Conservation (phyloP, 192 early-diverging fungal genomes). For the Glomus cerebriforme region DNA sequence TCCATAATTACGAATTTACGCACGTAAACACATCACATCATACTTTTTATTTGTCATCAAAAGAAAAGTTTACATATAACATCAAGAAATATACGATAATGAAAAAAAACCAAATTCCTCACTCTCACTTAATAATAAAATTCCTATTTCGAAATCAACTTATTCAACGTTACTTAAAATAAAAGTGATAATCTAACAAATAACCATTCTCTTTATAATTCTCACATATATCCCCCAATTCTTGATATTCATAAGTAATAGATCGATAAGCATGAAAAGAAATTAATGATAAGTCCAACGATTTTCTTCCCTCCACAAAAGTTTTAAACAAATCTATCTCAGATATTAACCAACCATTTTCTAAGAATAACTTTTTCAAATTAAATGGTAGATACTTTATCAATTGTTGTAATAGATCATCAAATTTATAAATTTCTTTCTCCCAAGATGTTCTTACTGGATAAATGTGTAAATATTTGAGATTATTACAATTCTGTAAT, state of each 20-base stretch:
- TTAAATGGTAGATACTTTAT: neutral
- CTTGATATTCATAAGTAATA: neutral
- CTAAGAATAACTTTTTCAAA: neutral
- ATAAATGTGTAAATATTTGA: neutral
- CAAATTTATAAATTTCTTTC: neutral
- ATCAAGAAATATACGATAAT: no score
- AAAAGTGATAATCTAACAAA: neutral
- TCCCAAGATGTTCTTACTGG: neutral
- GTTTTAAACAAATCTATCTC: neutral
- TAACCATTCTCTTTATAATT: neutral
- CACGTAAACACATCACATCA: no score
- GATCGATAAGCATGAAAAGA: neutral
- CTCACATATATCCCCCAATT: neutral
- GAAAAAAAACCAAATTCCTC: no score
- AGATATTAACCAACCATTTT: neutral
- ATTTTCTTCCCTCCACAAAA: neutral
- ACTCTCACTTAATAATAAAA: no score
- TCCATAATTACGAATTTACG: no score
- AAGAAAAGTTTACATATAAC: no score
- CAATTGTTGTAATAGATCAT: neutral
- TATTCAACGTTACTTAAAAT: neutral
- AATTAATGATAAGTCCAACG: neutral
- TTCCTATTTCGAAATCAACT: no score
- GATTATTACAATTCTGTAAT: neutral
- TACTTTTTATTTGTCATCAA: no score